Evolutionary conservation across 2,329 filamentous ascomycete species (phyloP), one percentile per base, ranked within the genome.

Genomic region (Furcasterigmium sp.): DNA sequence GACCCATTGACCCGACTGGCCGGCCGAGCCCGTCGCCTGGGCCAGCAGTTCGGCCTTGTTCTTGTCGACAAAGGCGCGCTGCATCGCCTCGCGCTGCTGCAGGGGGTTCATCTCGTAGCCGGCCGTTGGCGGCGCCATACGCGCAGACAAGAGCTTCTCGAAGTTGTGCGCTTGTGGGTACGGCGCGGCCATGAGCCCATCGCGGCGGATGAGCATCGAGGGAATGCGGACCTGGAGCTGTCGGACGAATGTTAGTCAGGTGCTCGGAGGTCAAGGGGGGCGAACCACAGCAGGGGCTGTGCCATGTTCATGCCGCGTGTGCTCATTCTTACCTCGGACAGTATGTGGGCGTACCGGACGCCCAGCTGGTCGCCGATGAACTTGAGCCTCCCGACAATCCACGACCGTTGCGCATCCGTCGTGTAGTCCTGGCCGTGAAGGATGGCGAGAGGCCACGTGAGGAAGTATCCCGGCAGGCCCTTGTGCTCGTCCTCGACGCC

Each of bases 191-290:
- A 76, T 65, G 9, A 77, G 57, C 5, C 67, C 67, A 52, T 80
- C 76, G 28, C 71, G 63, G 21, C 67, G 70, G 56, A 83, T 80
- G 47, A 81, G 67, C 78, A 82, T 82, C 1, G 76, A 81, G 3
- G 80, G 79, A 15, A 81, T 67, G 19, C 79, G 75, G 41, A 82
- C 59, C 54, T 77, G 69, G 41, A 80, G 66, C 77, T 80, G 4
- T 23, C n/a, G 15, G 32, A 35, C 9, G 17, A 18, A 18, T 46
- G 32, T 43, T 29, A 46, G 45, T 32, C n/a, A n/a, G n/a, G n/a
- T n/a, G n/a, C n/a, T n/a, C n/a, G 39, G 17, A n/a, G n/a, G n/a
- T n/a, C n/a, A n/a, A n/a, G n/a, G n/a, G n/a, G n/a, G n/a, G n/a
- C n/a, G n/a, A n/a, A n/a, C n/a, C n/a, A n/a, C n/a, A n/a, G n/a